Base-by-base conservation (phyloP, 768 basidiomycete genomes). In the Macrocybe gigantea region DNA sequence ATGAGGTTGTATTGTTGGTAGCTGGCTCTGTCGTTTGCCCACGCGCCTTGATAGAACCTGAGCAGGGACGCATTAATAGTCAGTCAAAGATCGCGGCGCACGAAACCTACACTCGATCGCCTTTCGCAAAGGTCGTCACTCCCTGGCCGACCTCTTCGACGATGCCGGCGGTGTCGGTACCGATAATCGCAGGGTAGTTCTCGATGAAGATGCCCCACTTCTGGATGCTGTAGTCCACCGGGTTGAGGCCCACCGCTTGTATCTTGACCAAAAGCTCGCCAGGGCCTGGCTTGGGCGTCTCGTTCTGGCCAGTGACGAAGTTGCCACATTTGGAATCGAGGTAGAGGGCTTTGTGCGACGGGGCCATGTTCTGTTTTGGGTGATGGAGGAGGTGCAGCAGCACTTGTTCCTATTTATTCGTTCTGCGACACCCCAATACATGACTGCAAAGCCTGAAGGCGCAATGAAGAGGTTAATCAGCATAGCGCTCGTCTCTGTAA, bases 141-240 rank as follows among this genome's bases (percentile, higher is more conserved):
- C 60, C 65, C 12, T 62, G 54, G 12, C 71, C 74, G n/a, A 73
- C 61, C 30, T 61, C 60, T 15, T 63, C 64, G 33, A 73, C 64
- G 14, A 58, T 60, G 12, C 75, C 73, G 5, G 72, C 66, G 11
- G 49, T 61, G n/a, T 77, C 73, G 5, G 43, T 49, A 5, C 71
- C 74, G 31, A 69, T 43, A 39, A 72, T 53, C 11, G 58, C 55
- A 1, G 74, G 75, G 48, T 49, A 78, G 3, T 58, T 45, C n/a
- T 67, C 50, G n/a, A 74, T 38, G 48, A 65, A 60, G 11, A 62
- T 35, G 1, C 52, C 49, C 11, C 33, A 41, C 33, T 51, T 32
- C 15, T 50, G 49, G 33, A 51, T 33, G 12, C 47, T 51, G 45
- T 41, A 51, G 36, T 51, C 49, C 32, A 54, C 45, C 7, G 55